Base-by-base conservation (phyloP, 139 green algal genomes). In the Chlorella sp. region DNA sequence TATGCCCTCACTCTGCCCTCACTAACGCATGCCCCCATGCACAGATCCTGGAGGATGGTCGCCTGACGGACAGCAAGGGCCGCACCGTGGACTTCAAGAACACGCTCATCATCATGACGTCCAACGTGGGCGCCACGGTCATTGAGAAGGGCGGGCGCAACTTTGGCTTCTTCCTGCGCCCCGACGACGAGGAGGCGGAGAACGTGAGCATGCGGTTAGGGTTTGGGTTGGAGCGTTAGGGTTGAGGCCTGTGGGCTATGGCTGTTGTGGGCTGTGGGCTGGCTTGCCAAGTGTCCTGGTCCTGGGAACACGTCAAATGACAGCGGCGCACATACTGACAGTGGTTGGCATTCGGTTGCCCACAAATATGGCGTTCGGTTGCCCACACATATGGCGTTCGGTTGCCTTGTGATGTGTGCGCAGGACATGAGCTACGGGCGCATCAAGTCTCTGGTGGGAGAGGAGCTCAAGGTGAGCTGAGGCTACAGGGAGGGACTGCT, bases 381-480 rank as follows among this genome's bases (percentile, higher is more conserved):
- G n/a, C n/a, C n/a, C n/a, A n/a, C n/a, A n/a, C n/a, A n/a, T n/a
- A n/a, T n/a, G n/a, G n/a, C n/a, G n/a, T n/a, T n/a, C n/a, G n/a
- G 10, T 17, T 55, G 42, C 42, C 10, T 17, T 55, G 42, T 67
- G 66, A 50, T 63, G 31, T 67, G 50, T 6, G 5, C 24, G 34
- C 71, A 81, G 71, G 74, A 85, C 80, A 84, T 86, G 78, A 85
- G 74, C 70, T 96, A 96, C 88, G 87, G 94, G 79, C 85, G 95
- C 77, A 99, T 99, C 90, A 99, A 99, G 88, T 88, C 77, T 0
- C 86, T 98, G 60, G 94, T 77, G 34, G 73, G 81, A 79, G 62
- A 99, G 88, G 96, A 99, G 89, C 89, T 99, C 35, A 99, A 99
- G 90, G 88, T n/a, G n/a, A n/a, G n/a, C n/a, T n/a, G n/a, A n/a